These are phyloP conservation scores for Dendrobium huoshanense DNA, from an alignment of 106 monocot genomes.

Conservation along the genomic window DNA sequence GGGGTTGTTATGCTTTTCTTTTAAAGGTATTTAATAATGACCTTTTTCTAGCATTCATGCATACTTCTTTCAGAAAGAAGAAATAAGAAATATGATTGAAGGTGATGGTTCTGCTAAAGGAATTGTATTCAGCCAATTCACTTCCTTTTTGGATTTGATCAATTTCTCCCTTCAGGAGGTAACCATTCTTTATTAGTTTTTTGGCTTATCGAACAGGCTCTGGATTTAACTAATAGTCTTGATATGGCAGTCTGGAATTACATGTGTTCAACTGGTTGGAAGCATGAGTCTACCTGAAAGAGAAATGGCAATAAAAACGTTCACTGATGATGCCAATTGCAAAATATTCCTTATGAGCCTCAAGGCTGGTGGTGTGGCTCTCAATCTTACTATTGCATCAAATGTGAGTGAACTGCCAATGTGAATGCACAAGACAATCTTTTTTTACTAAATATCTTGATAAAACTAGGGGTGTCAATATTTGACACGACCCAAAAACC, in stretches of 20 bases:
- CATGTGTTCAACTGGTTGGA: constrained; percentile 75
- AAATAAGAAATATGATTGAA: constrained; percentile 86
- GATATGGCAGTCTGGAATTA: constrained; percentile 63
- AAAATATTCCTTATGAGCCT: constrained; percentile 90
- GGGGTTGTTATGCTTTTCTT: constrained; percentile 5
- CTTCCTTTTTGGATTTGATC: constrained; percentile 87
- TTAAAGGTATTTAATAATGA: neutral
- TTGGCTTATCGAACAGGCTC: neutral
- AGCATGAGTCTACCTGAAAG: constrained; percentile 75
- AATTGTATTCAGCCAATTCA: constrained; percentile 90
- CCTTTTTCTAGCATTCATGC: neutral
- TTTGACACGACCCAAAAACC: no score
- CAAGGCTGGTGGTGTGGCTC: constrained; percentile 92
- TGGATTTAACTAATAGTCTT: constrained; percentile 15
- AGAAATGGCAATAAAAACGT: constrained; percentile 70
- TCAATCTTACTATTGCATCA: constrained; percentile 84
- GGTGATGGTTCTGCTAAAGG: constrained; percentile 87
- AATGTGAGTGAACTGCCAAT: constrained; percentile 38
- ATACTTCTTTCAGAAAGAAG: constrained; percentile 45
- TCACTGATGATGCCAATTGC: constrained; percentile 55
- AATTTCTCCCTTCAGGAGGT: constrained; percentile 62
- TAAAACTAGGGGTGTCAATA: no score
- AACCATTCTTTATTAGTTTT: neutral
- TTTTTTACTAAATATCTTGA: neutral
- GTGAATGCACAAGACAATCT: neutral